A percentile compares a stretch with the other conserved stretches of the same genome.
These are phyloP conservation scores for Pyrenula aspistea DNA, from an alignment of 495 filamentous ascomycete genomes.

Conservation along the genomic window DNA sequence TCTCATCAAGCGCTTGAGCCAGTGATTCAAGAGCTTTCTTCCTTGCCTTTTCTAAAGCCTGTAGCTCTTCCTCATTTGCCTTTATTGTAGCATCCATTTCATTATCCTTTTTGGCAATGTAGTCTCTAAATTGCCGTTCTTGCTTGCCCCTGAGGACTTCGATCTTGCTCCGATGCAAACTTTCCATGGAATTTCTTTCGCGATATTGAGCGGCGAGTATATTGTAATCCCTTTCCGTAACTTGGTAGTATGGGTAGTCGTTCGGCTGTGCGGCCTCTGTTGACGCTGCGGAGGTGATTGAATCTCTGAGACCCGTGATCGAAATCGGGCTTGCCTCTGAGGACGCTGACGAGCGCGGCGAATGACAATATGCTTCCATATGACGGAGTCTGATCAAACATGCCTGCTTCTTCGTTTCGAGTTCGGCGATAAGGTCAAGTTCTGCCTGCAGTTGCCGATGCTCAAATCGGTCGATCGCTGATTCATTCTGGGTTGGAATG, in stretches of 20 bases:
- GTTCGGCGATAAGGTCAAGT: conserved; percentile 9
- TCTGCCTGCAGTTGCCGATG: conserved; percentile 13
- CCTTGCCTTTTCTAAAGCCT: not conserved
- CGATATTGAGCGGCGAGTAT: conserved; percentile 49
- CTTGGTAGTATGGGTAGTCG: not conserved
- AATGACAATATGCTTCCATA: conserved; percentile 18
- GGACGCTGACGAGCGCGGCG: not conserved
- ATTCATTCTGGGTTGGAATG: not conserved
- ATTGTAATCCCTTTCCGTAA: not conserved
- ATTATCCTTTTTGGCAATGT: conserved; percentile 38
- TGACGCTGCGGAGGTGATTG: not conserved
- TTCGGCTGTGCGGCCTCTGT: not conserved
- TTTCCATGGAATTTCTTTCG: conserved; percentile 45
- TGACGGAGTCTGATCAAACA: conserved; percentile 14
- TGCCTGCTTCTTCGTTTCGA: conserved; percentile 12
- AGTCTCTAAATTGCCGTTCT: conserved; percentile 42
- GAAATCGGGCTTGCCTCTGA: not conserved
- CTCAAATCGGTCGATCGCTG: conserved; percentile 10
- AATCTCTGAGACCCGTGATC: not conserved
- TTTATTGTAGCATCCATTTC: conserved; percentile 32
- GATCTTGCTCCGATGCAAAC: conserved; percentile 46
- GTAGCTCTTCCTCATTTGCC: not conserved
- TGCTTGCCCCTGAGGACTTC: conserved; percentile 57
- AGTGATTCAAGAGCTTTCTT: not conserved
- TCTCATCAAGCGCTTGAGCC: not conserved